Evolutionary conservation across 176 grass and related monocot species (phyloP), one percentile per base, ranked within the genome.

Genomic region (Puccinellia tenuiflora): DNA sequence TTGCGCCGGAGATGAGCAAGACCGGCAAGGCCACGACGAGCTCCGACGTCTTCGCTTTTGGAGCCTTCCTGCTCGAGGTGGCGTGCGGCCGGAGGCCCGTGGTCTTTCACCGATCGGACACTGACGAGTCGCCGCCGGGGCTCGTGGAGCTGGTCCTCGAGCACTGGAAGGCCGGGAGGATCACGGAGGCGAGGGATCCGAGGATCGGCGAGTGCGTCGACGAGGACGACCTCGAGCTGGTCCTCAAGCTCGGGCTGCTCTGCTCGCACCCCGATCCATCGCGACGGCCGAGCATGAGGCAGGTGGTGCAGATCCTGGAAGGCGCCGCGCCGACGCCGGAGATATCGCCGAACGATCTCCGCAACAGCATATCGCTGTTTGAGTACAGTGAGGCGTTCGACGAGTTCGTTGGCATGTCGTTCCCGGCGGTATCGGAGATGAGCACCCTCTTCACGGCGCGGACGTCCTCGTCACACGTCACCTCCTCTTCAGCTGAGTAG

Each of bases 1-100:
- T 97, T 1, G 94, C 94, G 20, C 94, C 94, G 53, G 94, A 97
- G 82, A 63, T 97, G 75, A 94, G 73, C 82, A 88, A 87, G 80
- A 97, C 91, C n/a, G 89, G 94, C 21, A 97, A 82, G 85, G 81
- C 94, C 38, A 94, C 87, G 22, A 91, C 85, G 30, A 45, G 70
- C 82, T 84, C 89, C 30, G 94, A 97, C 54, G 82, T 94, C 51
- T 97, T 82, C 78, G 91, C 89, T 7, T 97, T 97, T 68, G 93
- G 93, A 0, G 86, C 93, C 3, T 81, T 96, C 83, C 61, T 92
- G 13, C 75, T 96, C 2, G 90, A 96, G 80, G 88, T 90, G 40
- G 80, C 83, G 12, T 92, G 88, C 59, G 93, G 90, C 22, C 78
- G 88, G 38, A 65, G 88, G 53, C 93, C 90, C 7, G 63, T 87